phyloP scores from a whole-genome alignment of 805 yeast genomes.

The Wickerhamiella siamensis region DNA sequence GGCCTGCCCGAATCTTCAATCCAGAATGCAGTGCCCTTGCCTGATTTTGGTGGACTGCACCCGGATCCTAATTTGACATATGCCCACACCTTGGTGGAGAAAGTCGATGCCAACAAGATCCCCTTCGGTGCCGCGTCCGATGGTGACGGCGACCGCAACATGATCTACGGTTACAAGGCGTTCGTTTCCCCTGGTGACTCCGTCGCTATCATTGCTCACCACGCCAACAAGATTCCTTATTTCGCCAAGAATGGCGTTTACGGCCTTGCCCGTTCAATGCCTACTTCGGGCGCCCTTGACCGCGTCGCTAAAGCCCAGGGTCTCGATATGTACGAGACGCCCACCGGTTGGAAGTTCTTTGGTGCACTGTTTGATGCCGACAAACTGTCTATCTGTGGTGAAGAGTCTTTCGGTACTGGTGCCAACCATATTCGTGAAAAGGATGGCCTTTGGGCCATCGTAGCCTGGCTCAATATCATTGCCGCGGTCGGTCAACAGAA shows the following conservation, averaged over 20 bases:
- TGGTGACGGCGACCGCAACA: constrained; percentile 97
- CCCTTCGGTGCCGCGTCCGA: constrained; percentile 98
- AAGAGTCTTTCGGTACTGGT: constrained; percentile 96
- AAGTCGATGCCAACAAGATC: constrained; percentile 67
- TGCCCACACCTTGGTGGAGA: constrained; percentile 72
- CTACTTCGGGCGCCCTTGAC: constrained; percentile 89
- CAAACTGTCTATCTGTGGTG: constrained; percentile 92
- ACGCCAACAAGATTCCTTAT: constrained; percentile 81
- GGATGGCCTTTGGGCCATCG: constrained; percentile 95
- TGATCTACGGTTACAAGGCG: constrained; percentile 91
- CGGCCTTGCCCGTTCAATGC: constrained; percentile 96
- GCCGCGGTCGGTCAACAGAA: constrained; percentile 57
- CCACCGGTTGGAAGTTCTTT: constrained; percentile 98
- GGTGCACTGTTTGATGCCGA: constrained; percentile 89
- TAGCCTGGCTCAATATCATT: constrained; percentile 91
- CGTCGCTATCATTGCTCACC: constrained; percentile 93
- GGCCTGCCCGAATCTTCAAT: constrained; percentile 57
- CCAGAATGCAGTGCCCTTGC: constrained; percentile 66
- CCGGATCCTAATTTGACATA: constrained; percentile 97
- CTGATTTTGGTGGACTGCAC: constrained; percentile 94
- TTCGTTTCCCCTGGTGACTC: constrained; percentile 98
- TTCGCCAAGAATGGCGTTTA: constrained; percentile 71
- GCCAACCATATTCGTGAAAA: constrained; percentile 94
- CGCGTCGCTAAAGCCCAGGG: constrained; percentile 71
- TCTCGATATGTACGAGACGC: constrained; percentile 77